These are phyloP conservation scores for Amylocarpus encephaloides DNA, from an alignment of 2,329 filamentous ascomycete species.

Conservation along the genomic window DNA sequence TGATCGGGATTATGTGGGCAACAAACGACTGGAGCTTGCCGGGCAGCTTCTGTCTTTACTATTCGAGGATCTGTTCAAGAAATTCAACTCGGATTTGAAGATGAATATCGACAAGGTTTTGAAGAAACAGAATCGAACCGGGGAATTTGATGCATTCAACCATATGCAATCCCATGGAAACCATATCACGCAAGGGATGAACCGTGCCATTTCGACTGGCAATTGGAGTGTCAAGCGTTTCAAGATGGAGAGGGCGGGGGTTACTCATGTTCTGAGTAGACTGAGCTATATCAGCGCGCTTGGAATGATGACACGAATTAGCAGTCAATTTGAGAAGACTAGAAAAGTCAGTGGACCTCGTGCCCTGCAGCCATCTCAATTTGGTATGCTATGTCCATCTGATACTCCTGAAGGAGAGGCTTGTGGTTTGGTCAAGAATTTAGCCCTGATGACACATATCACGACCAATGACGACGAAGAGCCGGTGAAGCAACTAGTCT, in stretches of 20 bases:
- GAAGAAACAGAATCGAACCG: conserved; percentile 85
- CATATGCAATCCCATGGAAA: conserved; percentile 80
- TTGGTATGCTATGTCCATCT: conserved; percentile 94
- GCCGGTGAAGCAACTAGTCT: conserved; percentile 80
- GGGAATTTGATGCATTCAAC: conserved; percentile 79
- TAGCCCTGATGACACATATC: conserved; percentile 98
- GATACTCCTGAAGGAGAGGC: conserved; percentile 98
- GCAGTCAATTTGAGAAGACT: conserved; percentile 98
- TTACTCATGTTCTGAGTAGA: conserved; percentile 91
- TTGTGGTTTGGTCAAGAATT: conserved; percentile 94
- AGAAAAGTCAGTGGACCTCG: conserved; percentile 92
- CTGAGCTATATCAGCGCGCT: conserved; percentile 94
- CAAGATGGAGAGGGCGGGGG: conserved; percentile 95
- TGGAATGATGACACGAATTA: conserved; percentile 99
- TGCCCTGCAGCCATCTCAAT: conserved; percentile 94
- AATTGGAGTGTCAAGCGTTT: conserved; percentile 99
- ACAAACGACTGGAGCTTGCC: conserved; percentile 91
- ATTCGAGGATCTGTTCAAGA: conserved; percentile 97
- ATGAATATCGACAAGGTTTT: conserved; percentile 91
- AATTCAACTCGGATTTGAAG: conserved; percentile 83
- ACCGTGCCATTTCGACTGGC: conserved; percentile 91
- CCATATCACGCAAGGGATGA: conserved; percentile 87
- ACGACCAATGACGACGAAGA: conserved; percentile 94
- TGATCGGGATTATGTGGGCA: conserved; percentile 95
- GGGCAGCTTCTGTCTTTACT: conserved; percentile 89